Percentiles rank a stretch among this genome's conserved stretches.
Evolutionary conservation across 768 basidiomycete genomes (phyloP).

Genomic region (Trametes coccinea): DNA sequence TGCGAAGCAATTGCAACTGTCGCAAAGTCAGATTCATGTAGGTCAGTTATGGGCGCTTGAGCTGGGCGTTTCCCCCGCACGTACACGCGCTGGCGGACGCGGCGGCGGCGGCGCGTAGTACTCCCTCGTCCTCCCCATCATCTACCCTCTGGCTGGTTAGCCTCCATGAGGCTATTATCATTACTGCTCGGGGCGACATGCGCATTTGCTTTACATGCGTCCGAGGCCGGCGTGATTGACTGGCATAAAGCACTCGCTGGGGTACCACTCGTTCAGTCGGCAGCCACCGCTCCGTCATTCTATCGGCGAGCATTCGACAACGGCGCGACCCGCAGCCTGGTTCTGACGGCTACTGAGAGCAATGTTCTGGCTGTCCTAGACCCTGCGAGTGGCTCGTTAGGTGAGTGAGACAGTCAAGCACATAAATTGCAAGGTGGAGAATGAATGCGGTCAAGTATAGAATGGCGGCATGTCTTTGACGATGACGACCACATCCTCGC

Average conservation of each 20-base stretch:
- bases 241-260: constrained; percentile 85
- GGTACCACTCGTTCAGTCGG: constrained; percentile 57
- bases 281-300: constrained; percentile 59
- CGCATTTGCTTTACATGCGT: constrained; percentile 46
- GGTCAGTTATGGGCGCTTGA: background rate
- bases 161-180: constrained; percentile 20
- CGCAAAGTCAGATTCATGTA: too few species aligned
- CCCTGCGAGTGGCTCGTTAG: constrained; percentile 65
- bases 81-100: background rate
- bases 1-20: too few species aligned
- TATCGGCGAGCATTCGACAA: constrained; percentile 38
- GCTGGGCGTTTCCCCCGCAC: background rate
- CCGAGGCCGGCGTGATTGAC: constrained; percentile 80
- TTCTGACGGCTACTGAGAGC: constrained; percentile 65
- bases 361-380: constrained; percentile 81
- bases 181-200: constrained; percentile 6
- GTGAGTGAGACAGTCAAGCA: constrained; percentile 42
- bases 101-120: background rate
- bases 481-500: constrained; percentile 63
- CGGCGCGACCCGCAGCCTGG: constrained; percentile 42
- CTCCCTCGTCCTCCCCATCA: background rate
- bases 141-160: background rate
- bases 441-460: constrained; percentile 38
- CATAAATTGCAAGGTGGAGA: background rate
- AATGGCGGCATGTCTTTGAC: constrained; percentile 82